These are phyloP conservation scores for Sclerotinia subarctica DNA, from an alignment of 2,329 filamentous ascomycete genomes.

Conservation along the genomic window DNA sequence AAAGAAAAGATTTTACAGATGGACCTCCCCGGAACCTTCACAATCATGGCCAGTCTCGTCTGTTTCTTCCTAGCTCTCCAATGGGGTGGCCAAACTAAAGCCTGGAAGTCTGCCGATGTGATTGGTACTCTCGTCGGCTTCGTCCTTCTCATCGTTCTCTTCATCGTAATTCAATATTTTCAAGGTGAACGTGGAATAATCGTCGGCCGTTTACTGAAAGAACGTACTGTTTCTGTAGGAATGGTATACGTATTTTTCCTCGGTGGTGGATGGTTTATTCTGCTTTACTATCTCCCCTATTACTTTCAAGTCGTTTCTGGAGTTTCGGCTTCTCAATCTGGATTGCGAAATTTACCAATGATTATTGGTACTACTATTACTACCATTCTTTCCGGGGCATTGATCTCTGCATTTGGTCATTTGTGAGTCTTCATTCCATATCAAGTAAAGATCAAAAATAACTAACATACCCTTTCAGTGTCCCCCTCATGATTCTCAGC, in stretches of 20 bases:
- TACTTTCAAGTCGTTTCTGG: conserved; percentile 49
- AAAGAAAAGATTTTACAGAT: conserved; percentile 48
- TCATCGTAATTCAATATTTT: conserved; percentile 42
- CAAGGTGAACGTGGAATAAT: conserved; percentile 51
- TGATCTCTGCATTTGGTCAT: conserved; percentile 39
- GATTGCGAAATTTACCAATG: conserved; percentile 44
- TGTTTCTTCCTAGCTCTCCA: conserved; percentile 48
- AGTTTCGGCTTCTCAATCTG: conserved; percentile 34
- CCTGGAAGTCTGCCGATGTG: conserved; percentile 44
- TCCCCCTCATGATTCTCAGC: conserved; percentile 39
- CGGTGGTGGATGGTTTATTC: conserved; percentile 45
- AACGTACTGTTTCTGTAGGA: conserved; percentile 45
- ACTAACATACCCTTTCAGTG: conserved; percentile 23
- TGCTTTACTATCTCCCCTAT: conserved; percentile 49
- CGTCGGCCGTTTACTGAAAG: conserved; percentile 44
- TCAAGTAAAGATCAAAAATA: no score
- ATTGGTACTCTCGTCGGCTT: conserved; percentile 46
- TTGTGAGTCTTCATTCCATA: conserved; percentile 23
- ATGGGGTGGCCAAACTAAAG: conserved; percentile 46
- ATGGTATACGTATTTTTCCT: conserved; percentile 45
- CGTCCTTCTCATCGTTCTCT: conserved; percentile 37
- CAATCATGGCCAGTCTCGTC: conserved; percentile 47
- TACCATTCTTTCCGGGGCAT: conserved; percentile 39
- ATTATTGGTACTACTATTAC: conserved; percentile 36
- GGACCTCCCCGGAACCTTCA: conserved; percentile 46